Base-by-base conservation (phyloP, 2,329 filamentous ascomycete species). In the Akanthomyces muscarius region DNA sequence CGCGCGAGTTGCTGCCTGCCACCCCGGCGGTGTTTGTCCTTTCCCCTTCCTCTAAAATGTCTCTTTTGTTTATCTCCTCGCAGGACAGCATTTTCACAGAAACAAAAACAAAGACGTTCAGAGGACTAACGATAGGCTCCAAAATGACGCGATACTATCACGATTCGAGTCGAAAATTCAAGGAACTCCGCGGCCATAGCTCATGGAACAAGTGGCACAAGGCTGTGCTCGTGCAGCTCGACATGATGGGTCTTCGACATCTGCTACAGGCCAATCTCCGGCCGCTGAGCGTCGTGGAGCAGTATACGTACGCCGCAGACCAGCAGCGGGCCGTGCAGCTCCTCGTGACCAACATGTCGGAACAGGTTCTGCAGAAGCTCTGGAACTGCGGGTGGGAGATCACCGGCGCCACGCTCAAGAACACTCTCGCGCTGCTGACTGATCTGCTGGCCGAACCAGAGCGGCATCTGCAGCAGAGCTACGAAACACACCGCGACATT, bases 161-260 rank as follows among this genome's bases (percentile, higher is more conserved):
- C n/a, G 6, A 52, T 6, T 5, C 57, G 47, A 51, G 25, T 3
- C 30, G 7, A 28, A 28, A 18, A 2, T 45, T 53, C n/a, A 61
- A n/a, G 3, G 50, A 61, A 23, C 59, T 61, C 6, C 59, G 59
- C 18, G 59, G 59, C 6, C 59, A 54, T 14, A 18, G 16, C 18
- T 54, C 38, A 7, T 61, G 59, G 59, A 21, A 6, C 13, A 11
- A 48, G 21, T 61, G 59, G 59, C 59, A 61, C 50, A 55, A 62
- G 42, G 51, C 13, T 5, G 33, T 55, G 5, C 60, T 50, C 11
- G 51, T 62, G 11, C 38, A 62, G 42, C 44, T 62, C 5, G 60
- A 62, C 44, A 18, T 6, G 2, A 38, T 55, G 42, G 60, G 60
- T 2, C 51, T 62, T 5, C 51, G 44, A 1, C 18, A 62, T 18